phyloP scores from a whole-genome alignment of 805 yeast species.

The Saturnispora quitensis region DNA sequence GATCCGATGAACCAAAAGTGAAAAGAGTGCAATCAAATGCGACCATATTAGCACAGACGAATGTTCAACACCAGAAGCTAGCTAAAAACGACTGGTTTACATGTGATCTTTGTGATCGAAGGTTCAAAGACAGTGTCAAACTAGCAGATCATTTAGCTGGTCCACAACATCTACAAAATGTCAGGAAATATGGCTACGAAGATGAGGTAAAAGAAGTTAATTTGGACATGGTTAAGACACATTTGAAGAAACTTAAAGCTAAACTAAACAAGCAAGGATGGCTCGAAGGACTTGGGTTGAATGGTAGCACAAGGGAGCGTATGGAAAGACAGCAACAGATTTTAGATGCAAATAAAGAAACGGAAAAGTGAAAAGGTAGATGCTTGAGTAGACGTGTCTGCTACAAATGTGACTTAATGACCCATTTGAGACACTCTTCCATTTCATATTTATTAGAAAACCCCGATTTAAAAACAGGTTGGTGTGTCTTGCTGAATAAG shows the following conservation, averaged over 20 bases:
- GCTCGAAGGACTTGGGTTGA: conserved; percentile 6
- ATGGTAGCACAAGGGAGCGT: not conserved
- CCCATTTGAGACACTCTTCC: conserved; percentile 49
- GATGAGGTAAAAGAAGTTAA: conserved; percentile 32
- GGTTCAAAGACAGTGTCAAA: conserved; percentile 76
- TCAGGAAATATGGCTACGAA: conserved; percentile 23
- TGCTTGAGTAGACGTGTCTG: not conserved
- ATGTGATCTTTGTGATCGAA: conserved; percentile 71
- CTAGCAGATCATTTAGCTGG: conserved; percentile 79
- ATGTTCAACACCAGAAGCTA: not conserved
- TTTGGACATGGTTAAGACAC: conserved; percentile 37
- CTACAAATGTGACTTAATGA: conserved; percentile 23
- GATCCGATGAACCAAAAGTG: conserved; percentile 8
- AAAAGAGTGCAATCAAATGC: conserved; percentile 5
- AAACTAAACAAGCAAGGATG: conserved; percentile 4
- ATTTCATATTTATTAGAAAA: conserved; percentile 44
- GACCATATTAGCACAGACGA: not conserved
- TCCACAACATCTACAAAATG: conserved; percentile 48
- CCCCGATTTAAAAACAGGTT: conserved; percentile 13
- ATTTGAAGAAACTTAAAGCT: conserved; percentile 3
- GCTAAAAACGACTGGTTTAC: conserved; percentile 56
- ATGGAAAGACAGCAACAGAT: conserved; percentile 2
- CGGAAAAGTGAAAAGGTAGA: not conserved
- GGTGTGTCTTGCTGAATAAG: conserved; percentile 12
- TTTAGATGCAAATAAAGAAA: not conserved